A percentile compares a stretch with the other conserved stretches of the same genome.
Conservation (phyloP, 495 filamentous ascomycete species). For the Friedmanniomyces simplex region DNA sequence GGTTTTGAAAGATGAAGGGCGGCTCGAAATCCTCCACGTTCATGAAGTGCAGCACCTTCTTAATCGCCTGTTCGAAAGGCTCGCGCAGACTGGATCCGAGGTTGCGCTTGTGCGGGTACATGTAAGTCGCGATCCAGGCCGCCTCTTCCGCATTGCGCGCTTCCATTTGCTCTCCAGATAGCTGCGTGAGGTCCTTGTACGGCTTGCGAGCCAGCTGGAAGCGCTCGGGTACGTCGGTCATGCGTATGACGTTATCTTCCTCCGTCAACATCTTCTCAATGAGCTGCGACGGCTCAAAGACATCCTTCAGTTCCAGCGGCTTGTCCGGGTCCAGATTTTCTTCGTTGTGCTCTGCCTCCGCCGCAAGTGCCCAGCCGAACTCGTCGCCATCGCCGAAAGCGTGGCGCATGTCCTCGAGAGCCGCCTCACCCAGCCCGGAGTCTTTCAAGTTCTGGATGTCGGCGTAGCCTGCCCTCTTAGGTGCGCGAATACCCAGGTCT, state of each 20-base stretch:
- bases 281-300: slow-evolving; percentile 93
- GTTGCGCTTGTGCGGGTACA: slow-evolving; percentile 69
- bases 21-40: slow-evolving; percentile 87
- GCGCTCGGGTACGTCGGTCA: slow-evolving; percentile 80
- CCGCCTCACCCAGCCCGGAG: slow-evolving; percentile 77
- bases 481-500: slow-evolving; percentile 74
- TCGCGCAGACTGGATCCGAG: slow-evolving; percentile 57
- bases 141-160: slow-evolving; percentile 66
- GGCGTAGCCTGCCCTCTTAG: slow-evolving; percentile 52
- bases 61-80: slow-evolving; percentile 77
- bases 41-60: slow-evolving; percentile 90
- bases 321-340: slow-evolving; percentile 57
- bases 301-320: slow-evolving; percentile 83
- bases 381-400: slow-evolving; percentile 93
- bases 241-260: slow-evolving; percentile 81
- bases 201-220: slow-evolving; percentile 86
- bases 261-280: slow-evolving; percentile 90
- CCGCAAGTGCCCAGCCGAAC: slow-evolving; percentile 82
- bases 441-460: slow-evolving; percentile 52
- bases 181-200: slow-evolving; percentile 57
- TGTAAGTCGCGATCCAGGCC: slow-evolving; percentile 76
- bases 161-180: slow-evolving; percentile 57
- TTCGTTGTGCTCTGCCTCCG: slow-evolving; percentile 66
- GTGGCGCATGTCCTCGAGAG: slow-evolving; percentile 84
- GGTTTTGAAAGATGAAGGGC: slow-evolving; percentile 94